Conservation (phyloP, 2,329 filamentous ascomycete species). For the Basipetospora sp. region DNA sequence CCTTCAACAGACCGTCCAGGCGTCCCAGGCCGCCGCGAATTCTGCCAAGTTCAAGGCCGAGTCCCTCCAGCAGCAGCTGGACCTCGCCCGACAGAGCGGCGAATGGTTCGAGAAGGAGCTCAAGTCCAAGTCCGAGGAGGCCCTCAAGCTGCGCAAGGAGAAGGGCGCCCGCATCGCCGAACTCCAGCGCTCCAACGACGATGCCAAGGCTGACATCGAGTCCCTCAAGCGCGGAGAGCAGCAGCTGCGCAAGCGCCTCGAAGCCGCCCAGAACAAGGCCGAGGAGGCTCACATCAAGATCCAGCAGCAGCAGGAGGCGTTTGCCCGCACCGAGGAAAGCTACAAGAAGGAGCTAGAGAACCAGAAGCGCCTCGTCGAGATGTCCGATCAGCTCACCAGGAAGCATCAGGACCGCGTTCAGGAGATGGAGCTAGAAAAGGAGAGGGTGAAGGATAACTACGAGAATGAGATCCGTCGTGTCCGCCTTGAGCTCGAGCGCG, state of each 20-base stretch:
- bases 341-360: slow-evolving; percentile 78
- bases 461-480: slow-evolving; percentile 43
- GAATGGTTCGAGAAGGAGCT: slow-evolving; percentile 89
- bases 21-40: slow-evolving; percentile 62
- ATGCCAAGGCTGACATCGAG: slow-evolving; percentile 63
- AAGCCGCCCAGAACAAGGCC: slow-evolving; percentile 71
- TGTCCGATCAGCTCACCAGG: slow-evolving; percentile 62
- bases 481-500: slow-evolving; percentile 41
- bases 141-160: slow-evolving; percentile 83
- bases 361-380: slow-evolving; percentile 63
- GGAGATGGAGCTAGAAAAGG: slow-evolving; percentile 52
- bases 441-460: slow-evolving; percentile 46
- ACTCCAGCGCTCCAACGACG: slow-evolving; percentile 77
- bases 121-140: slow-evolving; percentile 75
- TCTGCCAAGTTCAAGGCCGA: slow-evolving; percentile 84
- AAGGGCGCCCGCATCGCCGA: slow-evolving; percentile 81
- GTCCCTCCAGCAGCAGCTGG: slow-evolving; percentile 76
- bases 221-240: slow-evolving; percentile 66
- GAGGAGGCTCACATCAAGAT: slow-evolving; percentile 71
- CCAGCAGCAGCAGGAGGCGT: slow-evolving; percentile 72
- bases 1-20: slow-evolving; percentile 72
- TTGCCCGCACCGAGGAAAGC: slow-evolving; percentile 67
- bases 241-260: slow-evolving; percentile 63
- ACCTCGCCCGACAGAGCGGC: slow-evolving; percentile 73
- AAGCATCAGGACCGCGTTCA: slow-evolving; percentile 56